These are phyloP conservation scores for Colletotrichum sp. DNA, from an alignment of 2,329 filamentous ascomycete genomes.

Conservation along the genomic window DNA sequence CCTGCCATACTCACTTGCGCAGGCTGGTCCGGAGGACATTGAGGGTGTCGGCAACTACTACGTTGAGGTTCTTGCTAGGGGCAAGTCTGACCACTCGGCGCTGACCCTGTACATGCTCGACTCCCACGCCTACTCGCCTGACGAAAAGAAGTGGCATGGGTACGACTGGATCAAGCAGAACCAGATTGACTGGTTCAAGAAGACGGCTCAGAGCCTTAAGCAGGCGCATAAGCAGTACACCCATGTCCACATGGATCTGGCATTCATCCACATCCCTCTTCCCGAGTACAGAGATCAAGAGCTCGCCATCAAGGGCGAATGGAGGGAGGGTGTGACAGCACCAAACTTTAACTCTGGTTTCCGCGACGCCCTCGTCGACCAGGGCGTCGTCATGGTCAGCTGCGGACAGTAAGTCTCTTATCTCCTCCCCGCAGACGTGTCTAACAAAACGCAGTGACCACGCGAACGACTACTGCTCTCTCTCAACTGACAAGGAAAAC, in stretches of 20 bases:
- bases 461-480: constrained; percentile 93
- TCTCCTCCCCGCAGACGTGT: not conserved
- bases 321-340: constrained; percentile 85
- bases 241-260: constrained; percentile 91
- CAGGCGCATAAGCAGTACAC: constrained; percentile 83
- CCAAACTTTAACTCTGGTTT: constrained; percentile 93
- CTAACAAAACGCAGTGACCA: constrained; percentile 68
- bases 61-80: constrained; percentile 84
- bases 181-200: constrained; percentile 94
- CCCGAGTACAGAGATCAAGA: constrained; percentile 78
- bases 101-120: constrained; percentile 95
- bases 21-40: constrained; percentile 79
- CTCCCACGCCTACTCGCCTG: constrained; percentile 88
- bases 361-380: constrained; percentile 83
- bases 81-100: constrained; percentile 82
- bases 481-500: constrained; percentile 61
- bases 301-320: constrained; percentile 70
- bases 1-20: constrained; percentile 88
- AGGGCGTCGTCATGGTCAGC: constrained; percentile 85
- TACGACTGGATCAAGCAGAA: constrained; percentile 97
- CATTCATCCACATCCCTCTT: constrained; percentile 96
- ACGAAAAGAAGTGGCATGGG: constrained; percentile 86
- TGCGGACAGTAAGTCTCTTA: constrained; percentile 76
- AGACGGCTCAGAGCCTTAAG: constrained; percentile 76
- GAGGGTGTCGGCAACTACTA: constrained; percentile 96